Conservation (phyloP, 2,329 filamentous ascomycete species). For the Hypoxylon sp. region DNA sequence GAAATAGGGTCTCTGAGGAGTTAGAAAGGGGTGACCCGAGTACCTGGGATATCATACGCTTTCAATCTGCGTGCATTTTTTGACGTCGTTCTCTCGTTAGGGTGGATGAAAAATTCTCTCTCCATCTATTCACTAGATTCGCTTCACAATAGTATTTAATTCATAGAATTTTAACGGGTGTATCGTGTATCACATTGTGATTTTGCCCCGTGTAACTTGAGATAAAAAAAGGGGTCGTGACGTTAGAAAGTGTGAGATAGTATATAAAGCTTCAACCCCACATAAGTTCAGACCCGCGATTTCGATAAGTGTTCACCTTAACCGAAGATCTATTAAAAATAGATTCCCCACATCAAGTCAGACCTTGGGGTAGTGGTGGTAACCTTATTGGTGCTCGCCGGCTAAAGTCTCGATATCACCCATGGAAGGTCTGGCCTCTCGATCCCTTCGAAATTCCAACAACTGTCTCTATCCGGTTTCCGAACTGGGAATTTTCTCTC, state of each 20-base stretch:
- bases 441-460: conserved; percentile 5
- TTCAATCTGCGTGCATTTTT: too few relatives aligned
- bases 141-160: neutral
- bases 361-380: conserved; percentile 19
- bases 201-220: neutral
- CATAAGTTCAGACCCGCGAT: neutral
- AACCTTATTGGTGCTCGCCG: conserved; percentile 25
- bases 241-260: neutral
- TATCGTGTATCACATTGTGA: neutral
- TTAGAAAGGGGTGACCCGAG: too few relatives aligned
- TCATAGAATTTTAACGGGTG: too few relatives aligned
- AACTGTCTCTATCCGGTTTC: conserved; percentile 13
- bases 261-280: neutral
- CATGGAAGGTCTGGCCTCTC: conserved; percentile 26
- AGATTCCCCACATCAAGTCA: conserved; percentile 21
- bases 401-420: conserved; percentile 42
- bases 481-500: neutral
- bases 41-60: too few relatives aligned
- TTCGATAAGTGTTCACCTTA: neutral
- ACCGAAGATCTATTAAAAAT: conserved; percentile 12
- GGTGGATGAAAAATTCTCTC: too few relatives aligned
- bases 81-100: neutral
- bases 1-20: too few relatives aligned
- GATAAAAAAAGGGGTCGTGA: neutral
- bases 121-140: neutral